These are phyloP conservation scores for Xylaria multiplex DNA, from an alignment of 2,329 filamentous ascomycete genomes.

Conservation along the genomic window DNA sequence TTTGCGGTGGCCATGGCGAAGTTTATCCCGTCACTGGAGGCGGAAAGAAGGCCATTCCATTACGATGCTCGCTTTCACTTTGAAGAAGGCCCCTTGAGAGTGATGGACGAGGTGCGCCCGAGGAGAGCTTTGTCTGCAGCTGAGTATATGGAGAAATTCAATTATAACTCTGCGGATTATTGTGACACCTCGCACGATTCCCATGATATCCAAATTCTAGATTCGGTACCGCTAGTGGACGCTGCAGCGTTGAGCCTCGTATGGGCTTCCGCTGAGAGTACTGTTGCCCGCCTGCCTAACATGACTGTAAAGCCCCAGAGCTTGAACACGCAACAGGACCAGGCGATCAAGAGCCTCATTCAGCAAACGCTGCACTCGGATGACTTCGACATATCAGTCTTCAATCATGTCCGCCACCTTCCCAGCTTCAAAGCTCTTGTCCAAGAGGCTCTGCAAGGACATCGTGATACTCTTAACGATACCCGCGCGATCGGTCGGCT, in stretches of 20 bases:
- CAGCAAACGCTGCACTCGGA: background rate
- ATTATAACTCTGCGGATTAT: background rate
- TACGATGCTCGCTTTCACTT: too few species aligned
- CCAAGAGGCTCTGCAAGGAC: background rate
- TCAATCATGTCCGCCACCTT: background rate
- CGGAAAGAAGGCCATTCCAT: too few species aligned
- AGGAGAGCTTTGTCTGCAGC: too few species aligned
- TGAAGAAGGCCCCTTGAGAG: too few species aligned
- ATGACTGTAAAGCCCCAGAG: background rate
- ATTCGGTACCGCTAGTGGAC: background rate
- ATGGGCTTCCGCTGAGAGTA: background rate
- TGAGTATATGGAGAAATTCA: too few species aligned
- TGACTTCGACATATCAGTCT: constrained; percentile 14
- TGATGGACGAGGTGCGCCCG: too few species aligned
- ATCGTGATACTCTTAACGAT: background rate
- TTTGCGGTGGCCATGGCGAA: too few species aligned
- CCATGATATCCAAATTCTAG: background rate
- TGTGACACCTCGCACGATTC: background rate
- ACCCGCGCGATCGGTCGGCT: background rate
- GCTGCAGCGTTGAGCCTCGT: constrained; percentile 1
- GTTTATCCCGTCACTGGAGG: too few species aligned
- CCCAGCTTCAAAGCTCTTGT: background rate
- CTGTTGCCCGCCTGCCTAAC: background rate
- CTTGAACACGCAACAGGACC: constrained; percentile 1
- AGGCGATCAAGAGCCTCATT: constrained; percentile 6